Evolutionary conservation across 768 basidiomycete species (phyloP).

Genomic region (Hebeloma cylindrosporum): DNA sequence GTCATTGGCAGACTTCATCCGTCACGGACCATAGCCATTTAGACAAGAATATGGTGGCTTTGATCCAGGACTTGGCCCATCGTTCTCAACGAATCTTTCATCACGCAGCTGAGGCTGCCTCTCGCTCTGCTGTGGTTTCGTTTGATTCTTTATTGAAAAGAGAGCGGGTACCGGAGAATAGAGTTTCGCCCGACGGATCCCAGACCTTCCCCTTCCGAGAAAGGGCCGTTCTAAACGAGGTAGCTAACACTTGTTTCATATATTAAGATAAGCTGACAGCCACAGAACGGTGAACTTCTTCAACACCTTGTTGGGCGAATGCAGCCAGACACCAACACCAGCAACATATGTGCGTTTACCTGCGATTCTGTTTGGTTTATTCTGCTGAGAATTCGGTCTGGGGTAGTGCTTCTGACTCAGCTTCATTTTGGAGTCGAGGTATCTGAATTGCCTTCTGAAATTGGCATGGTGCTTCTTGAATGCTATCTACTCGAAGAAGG

Average conservation of each 20-base stretch:
- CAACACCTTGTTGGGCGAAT: slow-evolving; percentile 56
- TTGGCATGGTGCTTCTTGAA: slow-evolving; percentile 55
- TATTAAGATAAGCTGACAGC: slow-evolving; percentile 28
- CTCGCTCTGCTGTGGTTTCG: slow-evolving; percentile 56
- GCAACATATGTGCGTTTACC: slow-evolving; percentile 17
- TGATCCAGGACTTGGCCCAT: slow-evolving; percentile 60
- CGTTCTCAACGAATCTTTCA: slow-evolving; percentile 63
- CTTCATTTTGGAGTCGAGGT: slow-evolving; percentile 47
- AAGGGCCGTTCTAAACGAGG: slow-evolving; percentile 56
- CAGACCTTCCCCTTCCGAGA: slow-evolving; percentile 41
- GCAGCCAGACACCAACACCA: slow-evolving; percentile 30
- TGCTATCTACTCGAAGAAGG: slow-evolving; percentile 47
- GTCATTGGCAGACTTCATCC: slow-evolving; percentile 39
- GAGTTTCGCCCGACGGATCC: slow-evolving; percentile 27
- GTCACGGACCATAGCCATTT: slow-evolving; percentile 54
- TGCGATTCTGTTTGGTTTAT: slow-evolving; percentile 1
- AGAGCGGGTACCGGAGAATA: slow-evolving; percentile 33
- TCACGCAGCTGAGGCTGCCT: slow-evolving; percentile 60
- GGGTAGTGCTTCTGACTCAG: slow-evolving; percentile 56
- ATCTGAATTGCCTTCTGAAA: slow-evolving; percentile 37
- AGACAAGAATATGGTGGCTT: slow-evolving; percentile 67
- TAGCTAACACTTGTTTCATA: slow-evolving; percentile 29
- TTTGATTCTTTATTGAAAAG: slow-evolving; percentile 24
- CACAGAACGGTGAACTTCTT: slow-evolving; percentile 42
- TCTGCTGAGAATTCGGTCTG: slow-evolving; percentile 10